Conservation (phyloP, 345 rosid genomes). For the Hirschfeldia incana region DNA sequence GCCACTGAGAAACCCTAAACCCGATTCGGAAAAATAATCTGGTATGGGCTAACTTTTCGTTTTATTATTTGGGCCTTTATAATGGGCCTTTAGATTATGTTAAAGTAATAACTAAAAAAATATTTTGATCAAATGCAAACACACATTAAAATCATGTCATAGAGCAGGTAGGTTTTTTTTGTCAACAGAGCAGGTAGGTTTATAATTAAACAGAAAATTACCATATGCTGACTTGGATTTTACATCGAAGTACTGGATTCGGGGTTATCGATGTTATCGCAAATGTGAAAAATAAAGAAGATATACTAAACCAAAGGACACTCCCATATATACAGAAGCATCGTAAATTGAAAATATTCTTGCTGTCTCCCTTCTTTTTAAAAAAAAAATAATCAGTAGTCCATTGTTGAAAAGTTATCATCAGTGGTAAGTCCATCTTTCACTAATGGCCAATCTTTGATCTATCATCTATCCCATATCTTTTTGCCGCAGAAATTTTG, state of each 20-base stretch:
- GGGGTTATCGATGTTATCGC: neutral
- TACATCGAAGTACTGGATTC: neutral
- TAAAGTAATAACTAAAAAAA: no score
- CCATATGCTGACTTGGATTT: neutral
- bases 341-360: conserved; percentile 10
- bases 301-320: no score
- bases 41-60: neutral
- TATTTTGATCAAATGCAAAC: no score
- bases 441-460: no score
- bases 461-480: no score
- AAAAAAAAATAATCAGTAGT: no score
- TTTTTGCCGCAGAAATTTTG: no score
- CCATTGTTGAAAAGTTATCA: no score
- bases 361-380: conserved; percentile 1
- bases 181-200: neutral
- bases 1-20: conserved; percentile 25
- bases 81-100: neutral
- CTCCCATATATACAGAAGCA: neutral
- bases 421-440: no score
- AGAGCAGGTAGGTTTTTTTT: no score
- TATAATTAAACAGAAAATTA: neutral
- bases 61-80: neutral
- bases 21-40: neutral
- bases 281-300: neutral
- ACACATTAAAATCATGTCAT: conserved; percentile 6